Conservation (phyloP, 305 asterid species). For the Nicotiana rustica region DNA sequence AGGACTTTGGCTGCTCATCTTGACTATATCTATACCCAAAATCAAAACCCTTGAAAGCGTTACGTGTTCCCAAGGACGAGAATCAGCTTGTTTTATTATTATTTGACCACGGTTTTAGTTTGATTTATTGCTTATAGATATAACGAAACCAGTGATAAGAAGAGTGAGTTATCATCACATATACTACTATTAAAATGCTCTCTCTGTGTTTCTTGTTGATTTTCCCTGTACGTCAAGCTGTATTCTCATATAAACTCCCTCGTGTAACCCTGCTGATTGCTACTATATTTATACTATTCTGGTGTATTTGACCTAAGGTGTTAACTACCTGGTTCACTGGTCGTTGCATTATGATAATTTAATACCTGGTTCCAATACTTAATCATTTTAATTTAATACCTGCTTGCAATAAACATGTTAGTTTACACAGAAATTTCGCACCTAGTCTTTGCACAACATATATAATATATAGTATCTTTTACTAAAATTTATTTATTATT, state of each 20-base stretch:
- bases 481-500: neutral
- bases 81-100: neutral
- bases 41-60: conserved; percentile 52
- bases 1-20: conserved; percentile 67
- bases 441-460: neutral
- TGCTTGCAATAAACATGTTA: too few relatives aligned
- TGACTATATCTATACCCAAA: conserved; percentile 81
- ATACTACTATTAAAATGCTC: neutral
- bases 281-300: neutral
- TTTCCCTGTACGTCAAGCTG: neutral
- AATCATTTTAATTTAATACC: neutral
- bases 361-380: neutral
- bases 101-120: conserved; percentile 20
- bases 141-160: neutral
- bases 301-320: neutral
- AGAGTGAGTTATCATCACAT: conserved; percentile 24
- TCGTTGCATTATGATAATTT: neutral
- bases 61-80: neutral
- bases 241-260: neutral
- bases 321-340: neutral
- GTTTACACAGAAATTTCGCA: neutral
- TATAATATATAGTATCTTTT: neutral
- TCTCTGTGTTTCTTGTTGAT: conserved; percentile 6
- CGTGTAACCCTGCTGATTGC: neutral
- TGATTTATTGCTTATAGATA: neutral